Base-by-base conservation (phyloP, 306 rosid species). In the Luffa aegyptiaca region DNA sequence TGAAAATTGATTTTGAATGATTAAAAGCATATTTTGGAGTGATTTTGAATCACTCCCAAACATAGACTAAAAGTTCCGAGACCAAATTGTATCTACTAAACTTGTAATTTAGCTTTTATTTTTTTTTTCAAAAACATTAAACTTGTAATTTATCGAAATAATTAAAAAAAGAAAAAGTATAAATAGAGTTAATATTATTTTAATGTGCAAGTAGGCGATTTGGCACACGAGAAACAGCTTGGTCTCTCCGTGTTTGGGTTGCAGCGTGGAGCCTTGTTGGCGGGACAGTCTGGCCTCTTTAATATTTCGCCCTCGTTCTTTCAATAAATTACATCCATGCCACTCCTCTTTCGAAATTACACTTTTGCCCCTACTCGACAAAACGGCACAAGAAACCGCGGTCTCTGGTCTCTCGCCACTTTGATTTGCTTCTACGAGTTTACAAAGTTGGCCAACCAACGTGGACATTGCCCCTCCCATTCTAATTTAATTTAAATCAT, bases 241-340 rank as follows among this genome's bases (percentile, higher is more conserved):
- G 42, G 39, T 72, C 41, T 72, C 57, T 46, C 58, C 58, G 57
- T 44, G 77, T 72, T 72, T 71, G 33, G 77, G 37, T 20, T n/a
- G 75, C 51, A 63, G 2, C 70, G 20, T 63, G 45, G 70, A 63
- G 14, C 45, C 70, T 64, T 49, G 52, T 87, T 93, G 91, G 92
- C 88, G 89, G 94, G 94, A 93, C 97, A 93, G 91, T 86, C 97
- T 93, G 97, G 90, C 93, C 74, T 73, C 56, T 82, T 84, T 81
- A 82, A 84, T 86, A 59, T 69, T 57, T 16, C 61, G 44, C 93
- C 93, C 86, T 83, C 87, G 39, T 84, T 89, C 83, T 35, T 31
- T 21, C 56, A 31, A 64, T 86, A 41, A 84, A 90, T 81, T 88
- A 90, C 92, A 58, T 53, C 78, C 41, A 18, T 84, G 48, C 93